These are phyloP conservation scores for Dacryopinax primogenitus DNA, from an alignment of 768 basidiomycete species.

Conservation along the genomic window DNA sequence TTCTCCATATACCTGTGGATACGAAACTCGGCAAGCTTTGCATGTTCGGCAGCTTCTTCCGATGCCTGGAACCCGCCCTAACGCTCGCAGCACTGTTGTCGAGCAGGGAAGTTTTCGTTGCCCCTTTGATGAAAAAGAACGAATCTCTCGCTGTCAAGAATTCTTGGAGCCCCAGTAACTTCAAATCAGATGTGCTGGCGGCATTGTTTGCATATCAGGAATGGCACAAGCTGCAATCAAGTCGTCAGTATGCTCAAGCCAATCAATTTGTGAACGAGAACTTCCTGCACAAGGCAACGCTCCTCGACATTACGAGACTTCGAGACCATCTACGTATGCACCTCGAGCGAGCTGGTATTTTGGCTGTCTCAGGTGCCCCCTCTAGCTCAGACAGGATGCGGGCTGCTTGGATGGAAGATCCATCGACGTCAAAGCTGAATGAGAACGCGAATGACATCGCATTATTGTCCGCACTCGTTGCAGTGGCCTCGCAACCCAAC, in stretches of 20 bases:
- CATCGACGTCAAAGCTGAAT: slow-evolving; percentile 57
- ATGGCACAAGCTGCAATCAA: slow-evolving; percentile 62
- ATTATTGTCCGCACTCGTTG: slow-evolving; percentile 68
- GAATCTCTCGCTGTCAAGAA: slow-evolving; percentile 62
- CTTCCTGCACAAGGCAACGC: slow-evolving; percentile 76
- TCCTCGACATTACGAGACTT: slow-evolving; percentile 68
- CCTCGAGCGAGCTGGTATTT: slow-evolving; percentile 65
- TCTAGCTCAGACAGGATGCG: slow-evolving; percentile 25
- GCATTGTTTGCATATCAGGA: slow-evolving; percentile 65
- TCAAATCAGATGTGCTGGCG: slow-evolving; percentile 73
- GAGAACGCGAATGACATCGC: slow-evolving; percentile 60
- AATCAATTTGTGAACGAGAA: slow-evolving; percentile 71
- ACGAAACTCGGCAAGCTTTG: slow-evolving; percentile 81
- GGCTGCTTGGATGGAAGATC: slow-evolving; percentile 17
- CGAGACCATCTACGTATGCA: slow-evolving; percentile 64
- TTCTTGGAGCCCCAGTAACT: slow-evolving; percentile 58
- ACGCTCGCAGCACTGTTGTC: slow-evolving; percentile 85
- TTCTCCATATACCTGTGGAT: slow-evolving; percentile 81
- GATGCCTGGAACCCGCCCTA: slow-evolving; percentile 74
- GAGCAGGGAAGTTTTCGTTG: slow-evolving; percentile 81
- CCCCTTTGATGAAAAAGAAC: slow-evolving; percentile 60
- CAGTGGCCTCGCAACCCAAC: slow-evolving; percentile 78
- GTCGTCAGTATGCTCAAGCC: slow-evolving; percentile 50
- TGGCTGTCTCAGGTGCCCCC: slow-evolving; percentile 52
- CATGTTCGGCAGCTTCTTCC: slow-evolving; percentile 83